Evolutionary conservation across 352 stramenopile genomes (phyloP).

Genomic region (Thalassiosira hispida): DNA sequence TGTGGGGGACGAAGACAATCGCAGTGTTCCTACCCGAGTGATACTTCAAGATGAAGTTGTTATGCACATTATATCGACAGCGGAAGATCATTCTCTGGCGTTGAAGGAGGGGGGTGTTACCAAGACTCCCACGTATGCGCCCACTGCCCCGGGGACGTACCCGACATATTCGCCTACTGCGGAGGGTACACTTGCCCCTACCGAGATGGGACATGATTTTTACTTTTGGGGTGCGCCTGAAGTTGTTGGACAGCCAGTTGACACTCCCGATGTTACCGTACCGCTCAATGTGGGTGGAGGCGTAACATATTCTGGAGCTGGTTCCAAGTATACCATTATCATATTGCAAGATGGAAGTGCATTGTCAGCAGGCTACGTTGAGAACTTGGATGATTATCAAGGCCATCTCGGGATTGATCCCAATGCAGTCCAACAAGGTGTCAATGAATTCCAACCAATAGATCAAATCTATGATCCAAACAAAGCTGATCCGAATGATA

Average conservation of each 20-base stretch:
- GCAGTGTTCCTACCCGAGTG: constrained; percentile 45
- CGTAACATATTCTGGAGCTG: constrained; percentile 18
- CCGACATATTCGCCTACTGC: not conserved
- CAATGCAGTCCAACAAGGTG: not conserved
- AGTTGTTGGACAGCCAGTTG: constrained; percentile 33
- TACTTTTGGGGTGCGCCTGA: constrained; percentile 57
- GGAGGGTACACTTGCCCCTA: constrained; percentile 1
- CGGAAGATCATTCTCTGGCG: constrained; percentile 49
- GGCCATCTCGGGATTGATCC: constrained; percentile 43
- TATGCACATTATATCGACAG: constrained; percentile 31
- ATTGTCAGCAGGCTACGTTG: constrained; percentile 29
- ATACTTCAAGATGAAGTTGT: constrained; percentile 19
- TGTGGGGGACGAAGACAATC: constrained; percentile 38
- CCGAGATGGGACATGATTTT: constrained; percentile 21
- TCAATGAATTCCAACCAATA: constrained; percentile 36
- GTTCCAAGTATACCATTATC: constrained; percentile 42
- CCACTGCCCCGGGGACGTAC: not conserved
- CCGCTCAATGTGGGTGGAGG: constrained; percentile 44
- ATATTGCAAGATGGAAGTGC: constrained; percentile 36
- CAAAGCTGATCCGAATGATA: not conserved
- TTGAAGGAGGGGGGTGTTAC: constrained; percentile 25
- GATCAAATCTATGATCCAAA: constrained; percentile 19
- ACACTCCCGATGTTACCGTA: constrained; percentile 17
- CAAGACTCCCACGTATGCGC: not conserved
- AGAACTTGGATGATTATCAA: constrained; percentile 36